Base-by-base conservation (phyloP, 176 grass and related monocot genomes). In the Carex kokanica region DNA sequence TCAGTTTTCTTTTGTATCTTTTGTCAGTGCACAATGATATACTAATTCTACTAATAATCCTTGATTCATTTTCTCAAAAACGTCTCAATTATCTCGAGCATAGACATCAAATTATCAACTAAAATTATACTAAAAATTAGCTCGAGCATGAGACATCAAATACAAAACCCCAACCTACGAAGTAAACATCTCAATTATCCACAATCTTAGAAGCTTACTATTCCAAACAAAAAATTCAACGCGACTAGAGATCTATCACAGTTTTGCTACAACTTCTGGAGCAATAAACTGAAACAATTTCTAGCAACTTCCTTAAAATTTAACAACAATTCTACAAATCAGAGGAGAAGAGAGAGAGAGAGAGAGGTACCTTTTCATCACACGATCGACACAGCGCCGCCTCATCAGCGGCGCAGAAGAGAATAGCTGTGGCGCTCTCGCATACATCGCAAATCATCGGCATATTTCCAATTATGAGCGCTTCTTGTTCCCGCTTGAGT, bases 361-460 rank as follows among this genome's bases (percentile, higher is more conserved):
- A 49, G 36, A 24, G 20, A 78, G 40, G 63, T 74, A 92, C 95
- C 95, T 98, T 98, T 83, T 93, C 89, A 45, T 98, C 95, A 89
- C 95, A 98, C 20, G 92, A 18, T 14, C 84, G 92, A 83, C 95
- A 98, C 61, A 98, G 86, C n/a, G 95, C 87, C 7, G 95, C 95
- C 91, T 98, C 95, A 56, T 98, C 95, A 60, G 95, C 95, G 27
- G 92, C 95, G 57, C 95, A 98, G 91, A 98, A 98, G 67, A 98
- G 92, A 68, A 90, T 92, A 59, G 95, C 92, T 47, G 91, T 84
- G 54, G 95, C 92, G 83, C 89, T 90, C 86, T 98, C 95, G 87
- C 95, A 98, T 45, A 95, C 95, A 78, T 98, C 95, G 87, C 95
- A 98, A 85, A 98, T 95, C 86, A 92, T 93, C 86, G 92, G 93